These are phyloP conservation scores for Phytopythium mirpurense DNA, from an alignment of 352 stramenopile species.

Conservation along the genomic window DNA sequence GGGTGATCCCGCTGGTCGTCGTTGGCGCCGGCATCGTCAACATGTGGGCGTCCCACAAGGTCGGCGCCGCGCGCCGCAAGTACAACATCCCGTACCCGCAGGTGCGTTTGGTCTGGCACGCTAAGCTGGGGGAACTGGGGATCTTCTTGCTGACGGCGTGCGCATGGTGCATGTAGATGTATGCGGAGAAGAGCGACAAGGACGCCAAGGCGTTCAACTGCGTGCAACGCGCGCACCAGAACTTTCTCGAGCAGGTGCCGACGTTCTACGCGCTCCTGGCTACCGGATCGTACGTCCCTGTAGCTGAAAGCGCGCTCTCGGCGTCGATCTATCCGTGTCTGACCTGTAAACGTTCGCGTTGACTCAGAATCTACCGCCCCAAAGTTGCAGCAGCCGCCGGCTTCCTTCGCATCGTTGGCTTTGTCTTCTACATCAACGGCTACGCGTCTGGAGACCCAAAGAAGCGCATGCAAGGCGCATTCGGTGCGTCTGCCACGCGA, in stretches of 20 bases:
- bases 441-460: constrained; percentile 33
- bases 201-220: constrained; percentile 78
- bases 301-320: background rate
- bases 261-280: constrained; percentile 32
- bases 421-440: constrained; percentile 35
- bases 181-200: constrained; percentile 63
- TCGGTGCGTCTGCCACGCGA: no score
- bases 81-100: constrained; percentile 59
- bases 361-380: constrained; percentile 34
- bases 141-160: background rate
- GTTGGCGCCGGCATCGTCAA: constrained; percentile 51
- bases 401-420: constrained; percentile 30
- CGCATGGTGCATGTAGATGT: constrained; percentile 16
- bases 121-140: background rate
- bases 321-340: background rate
- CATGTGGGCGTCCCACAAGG: constrained; percentile 51
- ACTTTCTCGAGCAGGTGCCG: constrained; percentile 66
- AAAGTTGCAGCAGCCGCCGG: constrained; percentile 27
- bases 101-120: constrained; percentile 6
- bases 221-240: constrained; percentile 78
- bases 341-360: background rate
- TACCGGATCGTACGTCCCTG: constrained; percentile 28
- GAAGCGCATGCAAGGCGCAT: constrained; percentile 27
- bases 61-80: constrained; percentile 54
- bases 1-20: constrained; percentile 51